Evolutionary conservation across 495 filamentous ascomycete genomes (phyloP).

Genomic region (Chaetomium tenue): DNA sequence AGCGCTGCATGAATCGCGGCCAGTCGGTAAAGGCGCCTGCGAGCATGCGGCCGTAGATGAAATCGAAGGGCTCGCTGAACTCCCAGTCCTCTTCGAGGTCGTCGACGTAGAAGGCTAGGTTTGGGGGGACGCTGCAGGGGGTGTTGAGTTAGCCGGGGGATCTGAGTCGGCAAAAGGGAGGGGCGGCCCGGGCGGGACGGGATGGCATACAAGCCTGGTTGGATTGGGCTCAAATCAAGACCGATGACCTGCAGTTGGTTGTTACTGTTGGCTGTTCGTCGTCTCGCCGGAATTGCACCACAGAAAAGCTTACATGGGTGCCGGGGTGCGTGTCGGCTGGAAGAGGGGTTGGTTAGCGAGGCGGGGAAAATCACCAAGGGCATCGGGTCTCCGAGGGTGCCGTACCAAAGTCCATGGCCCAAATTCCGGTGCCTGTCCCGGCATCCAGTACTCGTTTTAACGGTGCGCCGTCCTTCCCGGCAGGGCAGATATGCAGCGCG

Average conservation of each 20-base stretch:
- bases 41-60: slow-evolving; percentile 48
- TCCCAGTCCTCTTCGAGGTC: slow-evolving; percentile 51
- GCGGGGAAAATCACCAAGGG: background rate
- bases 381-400: background rate
- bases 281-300: background rate
- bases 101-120: slow-evolving; percentile 49
- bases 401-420: slow-evolving; percentile 5
- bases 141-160: background rate
- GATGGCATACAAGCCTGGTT: background rate
- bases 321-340: background rate
- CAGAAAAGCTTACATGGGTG: background rate
- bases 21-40: slow-evolving; percentile 47
- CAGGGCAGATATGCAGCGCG: background rate
- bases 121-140: slow-evolving; percentile 41
- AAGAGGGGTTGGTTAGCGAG: background rate
- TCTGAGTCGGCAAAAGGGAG: background rate
- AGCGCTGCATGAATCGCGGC: slow-evolving; percentile 32
- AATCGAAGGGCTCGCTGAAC: slow-evolving; percentile 47
- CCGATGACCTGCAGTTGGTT: background rate
- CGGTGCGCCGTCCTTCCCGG: background rate
- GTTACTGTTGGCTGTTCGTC: background rate
- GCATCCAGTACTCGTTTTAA: slow-evolving; percentile 1
- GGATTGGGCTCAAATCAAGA: background rate
- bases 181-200: background rate
- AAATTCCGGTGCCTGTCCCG: background rate